These are phyloP conservation scores for Eleusine indica DNA, from an alignment of 176 grass and related monocot species.

Conservation along the genomic window DNA sequence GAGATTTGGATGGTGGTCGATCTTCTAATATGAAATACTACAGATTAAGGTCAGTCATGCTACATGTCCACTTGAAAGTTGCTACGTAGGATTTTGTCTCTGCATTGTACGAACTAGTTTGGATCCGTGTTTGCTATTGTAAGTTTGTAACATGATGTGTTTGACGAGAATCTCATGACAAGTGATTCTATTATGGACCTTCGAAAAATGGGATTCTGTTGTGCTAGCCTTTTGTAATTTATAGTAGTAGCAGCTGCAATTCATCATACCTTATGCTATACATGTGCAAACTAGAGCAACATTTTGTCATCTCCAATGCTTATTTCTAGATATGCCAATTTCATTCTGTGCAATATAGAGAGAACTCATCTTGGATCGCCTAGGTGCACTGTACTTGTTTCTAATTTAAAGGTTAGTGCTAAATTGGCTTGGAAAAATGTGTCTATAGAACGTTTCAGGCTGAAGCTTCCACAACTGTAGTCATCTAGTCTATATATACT, in stretches of 20 bases:
- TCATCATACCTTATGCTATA: constrained; percentile 19
- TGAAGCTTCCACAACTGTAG: constrained; percentile 1
- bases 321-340: background rate
- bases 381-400: constrained; percentile 12
- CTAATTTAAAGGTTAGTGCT: background rate
- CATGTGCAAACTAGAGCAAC: constrained; percentile 15
- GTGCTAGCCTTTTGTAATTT: background rate
- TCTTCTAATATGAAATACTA: constrained; percentile 16
- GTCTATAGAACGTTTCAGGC: background rate
- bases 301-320: background rate
- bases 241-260: constrained; percentile 13
- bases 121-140: constrained; percentile 10
- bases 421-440: background rate
- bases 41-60: background rate
- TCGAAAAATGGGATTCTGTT: too few relatives aligned
- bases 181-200: background rate
- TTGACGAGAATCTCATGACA: background rate
- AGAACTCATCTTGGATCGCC: background rate
- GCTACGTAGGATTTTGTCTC: background rate
- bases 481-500: constrained; percentile 7
- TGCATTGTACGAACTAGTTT: background rate
- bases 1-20: constrained; percentile 6
- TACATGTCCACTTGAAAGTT: constrained; percentile 7
- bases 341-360: background rate
- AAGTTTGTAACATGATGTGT: background rate